phyloP scores from a whole-genome alignment of 306 rosid genomes.

The Amphicarpaea edgeworthii region DNA sequence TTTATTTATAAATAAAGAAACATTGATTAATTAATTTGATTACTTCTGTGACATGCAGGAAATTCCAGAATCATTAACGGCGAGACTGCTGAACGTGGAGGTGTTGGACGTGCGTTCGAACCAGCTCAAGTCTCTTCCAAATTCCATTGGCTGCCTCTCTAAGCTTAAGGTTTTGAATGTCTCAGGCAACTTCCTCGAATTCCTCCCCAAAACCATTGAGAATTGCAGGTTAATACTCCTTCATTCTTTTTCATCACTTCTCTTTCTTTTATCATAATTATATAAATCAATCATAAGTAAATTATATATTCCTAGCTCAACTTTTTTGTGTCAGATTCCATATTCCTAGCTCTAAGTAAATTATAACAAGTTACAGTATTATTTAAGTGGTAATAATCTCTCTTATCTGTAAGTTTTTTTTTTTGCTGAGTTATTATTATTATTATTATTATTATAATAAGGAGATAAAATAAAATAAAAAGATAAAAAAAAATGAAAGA shows the following conservation, averaged over 20 bases:
- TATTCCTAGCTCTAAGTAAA: neutral
- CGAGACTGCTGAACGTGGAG: constrained; percentile 73
- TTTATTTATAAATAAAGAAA: no score
- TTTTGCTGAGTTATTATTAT: no score
- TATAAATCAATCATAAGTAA: no score
- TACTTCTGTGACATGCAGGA: no score
- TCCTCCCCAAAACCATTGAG: constrained; percentile 80
- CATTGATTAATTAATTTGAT: no score
- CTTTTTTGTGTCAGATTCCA: no score
- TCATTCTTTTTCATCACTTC: constrained; percentile 1
- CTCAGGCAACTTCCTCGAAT: constrained; percentile 71
- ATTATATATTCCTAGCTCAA: no score
- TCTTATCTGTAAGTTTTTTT: neutral
- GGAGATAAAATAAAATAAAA: neutral
- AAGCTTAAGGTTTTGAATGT: constrained; percentile 84
- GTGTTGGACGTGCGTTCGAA: constrained; percentile 84
- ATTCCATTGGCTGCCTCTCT: constrained; percentile 91
- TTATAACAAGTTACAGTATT: neutral
- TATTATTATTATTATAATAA: neutral
- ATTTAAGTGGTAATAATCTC: no score
- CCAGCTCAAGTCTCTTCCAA: constrained; percentile 76
- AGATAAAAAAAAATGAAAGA: neutral
- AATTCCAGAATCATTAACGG: constrained; percentile 82
- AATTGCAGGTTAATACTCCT: constrained; percentile 95
- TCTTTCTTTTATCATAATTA: no score